These are phyloP conservation scores for Otatea glauca DNA, from an alignment of 176 grass and related monocot genomes.

Conservation along the genomic window DNA sequence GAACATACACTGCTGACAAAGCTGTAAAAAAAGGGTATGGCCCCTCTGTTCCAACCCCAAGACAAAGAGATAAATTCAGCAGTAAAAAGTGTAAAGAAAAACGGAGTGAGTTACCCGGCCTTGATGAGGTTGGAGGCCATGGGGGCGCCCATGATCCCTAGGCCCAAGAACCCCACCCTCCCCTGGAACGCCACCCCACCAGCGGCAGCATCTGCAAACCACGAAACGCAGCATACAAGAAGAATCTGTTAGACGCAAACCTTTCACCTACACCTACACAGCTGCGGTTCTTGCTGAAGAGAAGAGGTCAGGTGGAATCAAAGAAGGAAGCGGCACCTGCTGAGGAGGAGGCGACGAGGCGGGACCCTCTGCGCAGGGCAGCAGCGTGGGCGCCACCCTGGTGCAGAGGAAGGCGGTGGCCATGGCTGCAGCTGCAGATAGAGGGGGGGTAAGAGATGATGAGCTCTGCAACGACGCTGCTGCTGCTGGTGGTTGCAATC, in stretches of 20 bases:
- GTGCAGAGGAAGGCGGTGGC: conserved; percentile 38
- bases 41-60: background rate
- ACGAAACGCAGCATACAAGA: background rate
- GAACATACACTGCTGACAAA: background rate
- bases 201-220: conserved; percentile 2
- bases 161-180: conserved; percentile 77
- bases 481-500: background rate
- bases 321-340: conserved; percentile 24
- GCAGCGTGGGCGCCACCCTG: conserved; percentile 28
- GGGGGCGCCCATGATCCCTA: conserved; percentile 79
- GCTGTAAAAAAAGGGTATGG: background rate
- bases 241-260: background rate
- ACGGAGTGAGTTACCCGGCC: conserved; percentile 46
- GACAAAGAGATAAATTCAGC: background rate
- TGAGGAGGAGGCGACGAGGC: conserved; percentile 37
- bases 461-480: background rate
- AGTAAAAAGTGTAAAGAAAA: background rate
- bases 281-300: background rate
- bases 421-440: conserved; percentile 14
- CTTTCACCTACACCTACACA: background rate
- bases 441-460: conserved; percentile 35
- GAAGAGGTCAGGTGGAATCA: background rate
- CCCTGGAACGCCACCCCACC: conserved; percentile 57
- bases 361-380: conserved; percentile 21
- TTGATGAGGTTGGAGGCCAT: conserved; percentile 87